phyloP scores from a whole-genome alignment of 805 yeast genomes.

The Ogataea pini region DNA sequence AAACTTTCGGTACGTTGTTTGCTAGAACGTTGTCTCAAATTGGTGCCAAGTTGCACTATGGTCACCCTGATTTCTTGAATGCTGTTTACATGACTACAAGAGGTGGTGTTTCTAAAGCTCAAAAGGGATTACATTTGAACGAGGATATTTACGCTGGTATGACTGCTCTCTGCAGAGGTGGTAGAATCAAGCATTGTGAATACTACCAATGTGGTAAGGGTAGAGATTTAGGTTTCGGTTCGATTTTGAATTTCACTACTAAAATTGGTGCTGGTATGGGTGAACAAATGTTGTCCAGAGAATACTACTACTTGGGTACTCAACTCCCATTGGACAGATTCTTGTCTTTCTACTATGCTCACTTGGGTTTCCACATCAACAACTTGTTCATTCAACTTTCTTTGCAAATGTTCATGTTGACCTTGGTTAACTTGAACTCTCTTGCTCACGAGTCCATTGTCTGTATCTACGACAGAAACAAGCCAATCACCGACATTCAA shows the following conservation, averaged over 20 bases:
- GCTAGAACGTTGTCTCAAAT: conserved; percentile 82
- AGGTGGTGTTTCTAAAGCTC: conserved; percentile 88
- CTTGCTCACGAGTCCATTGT: conserved; percentile 69
- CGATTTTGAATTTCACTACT: conserved; percentile 81
- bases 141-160: conserved; percentile 91
- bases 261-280: conserved; percentile 95
- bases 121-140: conserved; percentile 80
- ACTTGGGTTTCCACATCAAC: conserved; percentile 83
- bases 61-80: conserved; percentile 85
- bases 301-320: conserved; percentile 78
- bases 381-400: conserved; percentile 77
- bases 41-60: conserved; percentile 86
- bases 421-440: conserved; percentile 70
- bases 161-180: conserved; percentile 82
- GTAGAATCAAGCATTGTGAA: conserved; percentile 84
- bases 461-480: conserved; percentile 64
- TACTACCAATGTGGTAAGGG: conserved; percentile 91
- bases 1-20: conserved; percentile 82
- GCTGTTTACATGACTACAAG: conserved; percentile 77
- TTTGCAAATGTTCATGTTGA: conserved; percentile 68
- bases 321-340: conserved; percentile 79
- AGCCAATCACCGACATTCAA: conserved; percentile 65
- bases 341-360: conserved; percentile 82
- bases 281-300: conserved; percentile 84
- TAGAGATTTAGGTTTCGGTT: conserved; percentile 85